phyloP scores from a whole-genome alignment of 2,329 filamentous ascomycete species.

The Zasmidium angulare region DNA sequence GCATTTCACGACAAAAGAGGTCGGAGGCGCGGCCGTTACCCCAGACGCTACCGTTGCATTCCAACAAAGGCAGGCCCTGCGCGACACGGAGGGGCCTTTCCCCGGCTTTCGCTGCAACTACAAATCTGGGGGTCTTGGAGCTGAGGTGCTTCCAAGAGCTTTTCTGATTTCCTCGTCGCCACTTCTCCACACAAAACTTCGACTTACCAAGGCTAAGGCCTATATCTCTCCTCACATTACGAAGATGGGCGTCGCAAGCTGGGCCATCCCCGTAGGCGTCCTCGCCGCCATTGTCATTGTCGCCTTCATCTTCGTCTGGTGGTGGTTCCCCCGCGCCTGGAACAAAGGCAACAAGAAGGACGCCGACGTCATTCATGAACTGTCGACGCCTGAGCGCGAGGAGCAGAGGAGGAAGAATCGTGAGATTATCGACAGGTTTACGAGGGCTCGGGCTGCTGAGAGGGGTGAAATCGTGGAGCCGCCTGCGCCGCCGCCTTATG shows the following conservation, averaged over 20 bases:
- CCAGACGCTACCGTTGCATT: neutral
- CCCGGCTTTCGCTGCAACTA: neutral
- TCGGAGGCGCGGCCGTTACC: neutral
- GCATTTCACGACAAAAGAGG: neutral
- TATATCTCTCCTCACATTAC: too few species aligned
- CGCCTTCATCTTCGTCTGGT: constrained; percentile 29
- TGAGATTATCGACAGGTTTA: constrained; percentile 20
- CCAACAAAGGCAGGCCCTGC: neutral
- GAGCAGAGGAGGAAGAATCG: constrained; percentile 16
- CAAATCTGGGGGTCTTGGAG: neutral
- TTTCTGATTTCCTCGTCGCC: neutral
- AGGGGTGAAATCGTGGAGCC: constrained; percentile 13
- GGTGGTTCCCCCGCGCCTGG: constrained; percentile 30
- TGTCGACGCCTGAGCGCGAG: constrained; percentile 14
- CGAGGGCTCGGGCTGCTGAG: constrained; percentile 16
- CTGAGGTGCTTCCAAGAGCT: neutral
- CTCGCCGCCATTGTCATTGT: constrained; percentile 24
- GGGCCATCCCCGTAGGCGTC: constrained; percentile 30
- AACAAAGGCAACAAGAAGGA: constrained; percentile 25
- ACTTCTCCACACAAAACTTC: too few species aligned
- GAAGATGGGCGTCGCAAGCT: constrained; percentile 21
- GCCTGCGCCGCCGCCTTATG: neutral
- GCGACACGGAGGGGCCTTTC: neutral
- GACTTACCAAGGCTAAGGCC: too few species aligned
- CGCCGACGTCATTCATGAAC: constrained; percentile 15